Base-by-base conservation (phyloP, 805 yeast species). In the Metschnikowia anglica region DNA sequence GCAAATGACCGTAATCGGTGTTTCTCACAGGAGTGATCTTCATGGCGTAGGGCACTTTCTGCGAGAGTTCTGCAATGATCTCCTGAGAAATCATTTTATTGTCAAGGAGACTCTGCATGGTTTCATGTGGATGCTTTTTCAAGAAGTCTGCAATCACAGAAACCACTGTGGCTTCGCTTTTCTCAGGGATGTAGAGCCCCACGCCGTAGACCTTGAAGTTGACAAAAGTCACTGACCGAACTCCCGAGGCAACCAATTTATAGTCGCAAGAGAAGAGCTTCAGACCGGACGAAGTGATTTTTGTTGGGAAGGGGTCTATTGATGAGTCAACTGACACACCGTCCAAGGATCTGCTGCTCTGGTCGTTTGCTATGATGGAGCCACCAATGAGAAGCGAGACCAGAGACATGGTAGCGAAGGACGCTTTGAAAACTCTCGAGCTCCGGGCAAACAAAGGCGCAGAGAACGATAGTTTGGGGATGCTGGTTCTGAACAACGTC, bases 1-100 rank as follows among this genome's bases (percentile, higher is more conserved):
- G 78, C 56, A 91, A 65, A 60, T 93, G 98, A 49, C 81, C 80
- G 64, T 85, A 89, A 64, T 91, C 97, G 1, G 98, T 91, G 61
- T 86, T 88, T 59, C 97, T 78, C 13, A 84, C 81, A 0, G 99
- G 97, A 9, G 85, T 81, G 45, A 91, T 83, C 49, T 95, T 73
- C 19, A 89, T 83, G 34, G 81, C 69, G 52, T 88, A 74, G 44
- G 80, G 75, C 26, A 84, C 76, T 11, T 81, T 78, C 9, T 77
- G 62, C 32, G 77, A 79, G 35, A 90, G 65, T 41, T 75, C 71
- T 15, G 75, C 72, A 21, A 88, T 62, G 15, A 88, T 56, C 2
- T 75, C 69, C 8, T 70, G 66, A 0, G 91, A 80, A 24, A 69
- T 58, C 6, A 63, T 68, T 1, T 77, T 71, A 54, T 83, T 83